Evolutionary conservation across 805 yeast species (phyloP).

Genomic region (Schwanniomyces vanrijiae): DNA sequence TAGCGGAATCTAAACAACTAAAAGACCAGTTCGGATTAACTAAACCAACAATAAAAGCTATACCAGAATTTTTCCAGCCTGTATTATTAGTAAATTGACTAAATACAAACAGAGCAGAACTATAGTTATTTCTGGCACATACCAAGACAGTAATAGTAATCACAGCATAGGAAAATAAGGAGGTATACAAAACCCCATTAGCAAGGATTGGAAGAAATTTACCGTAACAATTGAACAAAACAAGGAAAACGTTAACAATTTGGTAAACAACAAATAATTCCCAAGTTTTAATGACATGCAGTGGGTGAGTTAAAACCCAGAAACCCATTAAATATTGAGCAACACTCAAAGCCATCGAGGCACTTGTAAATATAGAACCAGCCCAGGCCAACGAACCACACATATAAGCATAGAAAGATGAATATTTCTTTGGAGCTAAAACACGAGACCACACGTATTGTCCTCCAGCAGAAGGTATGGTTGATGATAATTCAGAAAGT

Average conservation of each 20-base stretch:
- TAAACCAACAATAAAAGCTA: slow-evolving; percentile 69
- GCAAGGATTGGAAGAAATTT: slow-evolving; percentile 53
- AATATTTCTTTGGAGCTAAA: slow-evolving; percentile 49
- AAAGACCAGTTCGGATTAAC: slow-evolving; percentile 72
- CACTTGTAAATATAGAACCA: slow-evolving; percentile 61
- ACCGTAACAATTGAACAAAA: slow-evolving; percentile 52
- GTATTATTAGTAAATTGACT: slow-evolving; percentile 52
- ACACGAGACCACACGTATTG: slow-evolving; percentile 60
- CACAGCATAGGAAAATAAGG: slow-evolving; percentile 51
- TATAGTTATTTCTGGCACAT: slow-evolving; percentile 52
- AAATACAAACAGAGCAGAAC: slow-evolving; percentile 54
- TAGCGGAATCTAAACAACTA: slow-evolving; percentile 67
- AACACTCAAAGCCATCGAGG: slow-evolving; percentile 56
- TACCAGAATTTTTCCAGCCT: slow-evolving; percentile 59
- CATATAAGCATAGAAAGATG: slow-evolving; percentile 51
- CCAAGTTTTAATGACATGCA: slow-evolving; percentile 47
- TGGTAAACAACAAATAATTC: slow-evolving; percentile 54
- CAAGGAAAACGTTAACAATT: slow-evolving; percentile 40
- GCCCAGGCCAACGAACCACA: slow-evolving; percentile 66
- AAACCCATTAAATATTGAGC: slow-evolving; percentile 55
- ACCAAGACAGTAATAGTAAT: slow-evolving; percentile 56
- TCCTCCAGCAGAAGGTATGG: slow-evolving; percentile 60
- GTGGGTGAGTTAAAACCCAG: slow-evolving; percentile 39
- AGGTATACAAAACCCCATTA: slow-evolving; percentile 48
- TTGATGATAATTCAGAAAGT: slow-evolving; percentile 52